Evolutionary conservation across 306 rosid species (phyloP).

Genomic region (Calophaca sinica): DNA sequence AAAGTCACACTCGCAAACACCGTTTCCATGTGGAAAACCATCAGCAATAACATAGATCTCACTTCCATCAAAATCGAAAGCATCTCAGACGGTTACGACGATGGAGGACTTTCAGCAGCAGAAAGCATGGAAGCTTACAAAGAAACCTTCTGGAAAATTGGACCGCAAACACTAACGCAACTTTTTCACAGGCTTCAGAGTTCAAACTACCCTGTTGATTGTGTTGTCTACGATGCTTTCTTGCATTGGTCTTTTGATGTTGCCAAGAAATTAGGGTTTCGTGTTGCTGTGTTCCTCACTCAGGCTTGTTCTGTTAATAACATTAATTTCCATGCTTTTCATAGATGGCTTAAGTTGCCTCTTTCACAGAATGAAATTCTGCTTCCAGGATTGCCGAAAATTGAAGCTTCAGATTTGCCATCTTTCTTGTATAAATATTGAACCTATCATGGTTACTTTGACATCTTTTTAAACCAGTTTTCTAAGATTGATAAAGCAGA

Average conservation of each 20-base stretch:
- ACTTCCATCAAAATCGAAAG: background rate
- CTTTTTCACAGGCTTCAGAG: conserved; percentile 11
- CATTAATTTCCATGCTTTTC: conserved; percentile 19
- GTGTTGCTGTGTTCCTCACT: conserved; percentile 28
- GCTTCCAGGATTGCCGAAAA: background rate
- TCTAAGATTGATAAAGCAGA: background rate
- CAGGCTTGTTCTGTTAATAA: conserved; percentile 14
- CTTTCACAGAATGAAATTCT: background rate
- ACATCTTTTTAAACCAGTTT: background rate
- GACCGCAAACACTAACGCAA: background rate
- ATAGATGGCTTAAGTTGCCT: background rate
- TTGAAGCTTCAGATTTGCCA: background rate
- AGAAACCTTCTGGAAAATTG: conserved; percentile 1
- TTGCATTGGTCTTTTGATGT: conserved; percentile 28
- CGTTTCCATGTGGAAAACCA: background rate
- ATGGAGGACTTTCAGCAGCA: background rate
- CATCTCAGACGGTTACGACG: conserved; percentile 15
- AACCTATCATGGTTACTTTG: background rate
- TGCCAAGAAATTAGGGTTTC: conserved; percentile 1
- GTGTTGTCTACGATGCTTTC: conserved; percentile 15
- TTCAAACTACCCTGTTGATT: conserved; percentile 17
- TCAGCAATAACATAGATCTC: background rate
- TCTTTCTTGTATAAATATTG: background rate
- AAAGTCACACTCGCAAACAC: conserved; percentile 11
- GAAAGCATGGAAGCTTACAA: background rate